phyloP scores from a whole-genome alignment of 2,329 filamentous ascomycete genomes.

The Esteya vermicola region DNA sequence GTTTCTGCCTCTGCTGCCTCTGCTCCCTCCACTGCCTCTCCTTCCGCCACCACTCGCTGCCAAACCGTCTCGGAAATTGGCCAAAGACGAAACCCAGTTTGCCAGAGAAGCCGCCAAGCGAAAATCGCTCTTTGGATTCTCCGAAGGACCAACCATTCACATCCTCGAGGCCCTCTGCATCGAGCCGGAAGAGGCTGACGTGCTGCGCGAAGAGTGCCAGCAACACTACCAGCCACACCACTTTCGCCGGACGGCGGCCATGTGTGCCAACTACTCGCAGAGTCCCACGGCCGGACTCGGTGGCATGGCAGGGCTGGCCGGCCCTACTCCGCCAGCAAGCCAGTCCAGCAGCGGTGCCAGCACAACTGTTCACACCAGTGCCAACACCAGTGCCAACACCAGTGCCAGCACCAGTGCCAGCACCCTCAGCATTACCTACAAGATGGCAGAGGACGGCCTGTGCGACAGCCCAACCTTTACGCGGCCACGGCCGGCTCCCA shows the following conservation, averaged over 20 bases:
- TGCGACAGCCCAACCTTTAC: conserved; percentile 6
- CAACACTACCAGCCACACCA: conserved; percentile 2
- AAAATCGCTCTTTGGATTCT: conserved; percentile 1
- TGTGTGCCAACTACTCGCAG: not conserved
- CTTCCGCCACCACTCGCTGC: no score
- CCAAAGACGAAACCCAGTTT: conserved; percentile 5
- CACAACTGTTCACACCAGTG: no score
- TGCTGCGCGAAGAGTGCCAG: not conserved
- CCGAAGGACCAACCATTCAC: conserved; percentile 10
- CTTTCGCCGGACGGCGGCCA: not conserved
- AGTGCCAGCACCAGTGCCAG: no score
- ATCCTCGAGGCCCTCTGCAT: conserved; percentile 16
- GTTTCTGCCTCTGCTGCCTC: no score
- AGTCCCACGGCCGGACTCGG: no score
- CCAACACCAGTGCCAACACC: not conserved
- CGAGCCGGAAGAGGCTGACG: conserved; percentile 8
- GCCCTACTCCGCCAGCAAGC: no score
- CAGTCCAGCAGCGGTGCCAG: no score
- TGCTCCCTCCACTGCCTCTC: no score
- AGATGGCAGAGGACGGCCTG: not conserved
- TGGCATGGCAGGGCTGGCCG: no score
- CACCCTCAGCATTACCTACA: no score
- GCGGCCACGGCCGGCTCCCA: conserved; percentile 5
- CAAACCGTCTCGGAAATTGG: no score
- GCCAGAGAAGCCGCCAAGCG: not conserved